A percentile compares a stretch with the other conserved stretches of the same genome.
phyloP scores from a whole-genome alignment of 495 filamentous ascomycete genomes.

The Immersiella caudata region DNA sequence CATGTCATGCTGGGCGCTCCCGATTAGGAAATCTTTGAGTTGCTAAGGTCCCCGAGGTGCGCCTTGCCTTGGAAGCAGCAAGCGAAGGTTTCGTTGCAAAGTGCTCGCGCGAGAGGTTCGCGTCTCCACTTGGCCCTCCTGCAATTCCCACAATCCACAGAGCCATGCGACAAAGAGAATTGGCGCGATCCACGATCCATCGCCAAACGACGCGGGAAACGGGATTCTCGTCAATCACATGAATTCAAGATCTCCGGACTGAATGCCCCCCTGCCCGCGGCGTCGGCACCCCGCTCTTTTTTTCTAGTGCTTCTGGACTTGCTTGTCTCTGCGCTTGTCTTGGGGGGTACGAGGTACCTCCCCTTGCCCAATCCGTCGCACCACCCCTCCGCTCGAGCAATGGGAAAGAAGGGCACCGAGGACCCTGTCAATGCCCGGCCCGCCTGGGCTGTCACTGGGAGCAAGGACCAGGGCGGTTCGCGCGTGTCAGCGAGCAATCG shows the following conservation, averaged over 20 bases:
- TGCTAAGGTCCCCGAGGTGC: not conserved
- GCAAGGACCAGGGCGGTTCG: not conserved
- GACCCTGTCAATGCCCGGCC: not conserved
- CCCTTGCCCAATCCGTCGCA: conserved; percentile 12
- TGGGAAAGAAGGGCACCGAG: not conserved
- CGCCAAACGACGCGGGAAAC: not conserved
- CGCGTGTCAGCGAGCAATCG: not conserved
- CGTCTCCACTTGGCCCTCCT: conserved; percentile 14
- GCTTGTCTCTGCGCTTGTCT: not conserved
- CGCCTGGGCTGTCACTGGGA: conserved; percentile 2
- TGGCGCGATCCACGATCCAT: conserved; percentile 19
- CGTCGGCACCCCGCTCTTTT: not conserved
- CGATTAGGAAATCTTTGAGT: not conserved
- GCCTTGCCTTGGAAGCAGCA: not conserved
- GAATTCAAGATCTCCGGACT: conserved; percentile 15
- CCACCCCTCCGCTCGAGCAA: not conserved
- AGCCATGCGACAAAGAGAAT: conserved; percentile 14
- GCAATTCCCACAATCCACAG: conserved; percentile 24
- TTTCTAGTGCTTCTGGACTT: not conserved
- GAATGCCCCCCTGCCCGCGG: conserved; percentile 1
- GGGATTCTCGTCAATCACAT: conserved; percentile 17
- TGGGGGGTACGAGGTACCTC: not conserved
- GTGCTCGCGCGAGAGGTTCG: conserved; percentile 1
- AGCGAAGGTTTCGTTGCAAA: not conserved
- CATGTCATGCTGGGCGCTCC: not conserved